Conservation (phyloP, 805 yeast species). For the Metschnikowia chrysomelidarum region DNA sequence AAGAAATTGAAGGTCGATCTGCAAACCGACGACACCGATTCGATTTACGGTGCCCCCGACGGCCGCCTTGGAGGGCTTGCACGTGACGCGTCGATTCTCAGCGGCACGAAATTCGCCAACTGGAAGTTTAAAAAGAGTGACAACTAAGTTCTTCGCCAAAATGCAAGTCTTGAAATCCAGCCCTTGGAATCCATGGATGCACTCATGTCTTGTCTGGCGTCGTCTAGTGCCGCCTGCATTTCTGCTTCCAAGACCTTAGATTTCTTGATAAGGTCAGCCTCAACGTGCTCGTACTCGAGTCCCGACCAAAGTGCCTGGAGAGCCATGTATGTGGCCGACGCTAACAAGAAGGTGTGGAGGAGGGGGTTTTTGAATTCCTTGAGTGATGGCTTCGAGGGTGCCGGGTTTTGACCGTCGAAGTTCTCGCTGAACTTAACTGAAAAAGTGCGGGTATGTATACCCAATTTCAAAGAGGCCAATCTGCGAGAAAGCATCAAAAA, state of each 20-base stretch:
- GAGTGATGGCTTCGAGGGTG: constrained; percentile 27
- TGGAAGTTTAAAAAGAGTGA: constrained; percentile 27
- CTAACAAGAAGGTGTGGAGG: constrained; percentile 37
- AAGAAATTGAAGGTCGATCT: constrained; percentile 44
- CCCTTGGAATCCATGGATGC: constrained; percentile 14
- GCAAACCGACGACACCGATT: constrained; percentile 17
- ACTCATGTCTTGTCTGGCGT: constrained; percentile 15
- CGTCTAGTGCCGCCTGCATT: constrained; percentile 14
- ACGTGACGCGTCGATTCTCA: constrained; percentile 19
- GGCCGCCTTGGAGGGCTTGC: constrained; percentile 13
- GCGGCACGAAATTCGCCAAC: constrained; percentile 30
- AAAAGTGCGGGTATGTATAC: too few relatives aligned
- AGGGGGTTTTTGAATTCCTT: constrained; percentile 39
- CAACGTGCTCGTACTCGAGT: constrained; percentile 28
- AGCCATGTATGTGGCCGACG: constrained; percentile 37
- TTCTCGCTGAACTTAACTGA: constrained; percentile 19
- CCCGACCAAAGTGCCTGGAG: constrained; percentile 34
- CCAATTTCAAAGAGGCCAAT: too few relatives aligned
- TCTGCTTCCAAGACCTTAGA: constrained; percentile 18
- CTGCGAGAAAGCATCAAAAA: too few relatives aligned
- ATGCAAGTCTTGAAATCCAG: constrained; percentile 18
- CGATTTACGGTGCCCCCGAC: constrained; percentile 9
- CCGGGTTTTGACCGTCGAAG: constrained; percentile 16
- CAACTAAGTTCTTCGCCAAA: constrained; percentile 20
- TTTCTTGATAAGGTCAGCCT: constrained; percentile 14